Conservation (phyloP, 78 protist genomes). For the Dictyostelium discoideum region DNA sequence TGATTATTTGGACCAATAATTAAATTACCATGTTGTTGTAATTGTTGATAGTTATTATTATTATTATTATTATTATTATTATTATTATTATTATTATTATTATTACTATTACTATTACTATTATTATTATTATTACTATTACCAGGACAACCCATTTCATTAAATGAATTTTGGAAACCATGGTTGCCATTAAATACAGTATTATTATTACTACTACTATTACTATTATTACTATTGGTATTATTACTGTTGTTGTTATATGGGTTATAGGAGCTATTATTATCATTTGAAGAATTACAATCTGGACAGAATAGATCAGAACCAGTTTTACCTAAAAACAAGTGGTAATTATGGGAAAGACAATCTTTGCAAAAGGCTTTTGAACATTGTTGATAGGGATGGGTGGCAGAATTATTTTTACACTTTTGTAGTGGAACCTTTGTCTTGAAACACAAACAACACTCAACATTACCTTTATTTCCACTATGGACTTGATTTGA, state of each 20-base stretch:
- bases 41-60: not conserved
- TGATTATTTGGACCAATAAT: not conserved
- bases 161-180: not conserved
- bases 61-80: not conserved
- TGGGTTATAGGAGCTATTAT: not conserved
- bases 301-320: constrained; percentile 21
- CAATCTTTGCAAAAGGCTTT: constrained; percentile 54
- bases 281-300: not conserved
- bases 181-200: not conserved
- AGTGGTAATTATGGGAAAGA: not conserved
- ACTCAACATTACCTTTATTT: not conserved
- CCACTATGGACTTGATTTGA: not conserved
- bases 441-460: constrained; percentile 18
- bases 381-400: constrained; percentile 11
- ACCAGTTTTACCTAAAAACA: not conserved
- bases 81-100: not conserved
- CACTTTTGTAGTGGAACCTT: not conserved
- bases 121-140: not conserved
- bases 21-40: not conserved
- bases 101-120: not conserved
- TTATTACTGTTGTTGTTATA: not conserved
- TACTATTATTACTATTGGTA: too few species aligned
- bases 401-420: not conserved
- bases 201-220: not conserved
- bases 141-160: not conserved